Percentiles rank a stretch among this genome's conserved stretches.
These are phyloP conservation scores for Solanum appendiculatum DNA, from an alignment of 257 asterid species.

Conservation along the genomic window DNA sequence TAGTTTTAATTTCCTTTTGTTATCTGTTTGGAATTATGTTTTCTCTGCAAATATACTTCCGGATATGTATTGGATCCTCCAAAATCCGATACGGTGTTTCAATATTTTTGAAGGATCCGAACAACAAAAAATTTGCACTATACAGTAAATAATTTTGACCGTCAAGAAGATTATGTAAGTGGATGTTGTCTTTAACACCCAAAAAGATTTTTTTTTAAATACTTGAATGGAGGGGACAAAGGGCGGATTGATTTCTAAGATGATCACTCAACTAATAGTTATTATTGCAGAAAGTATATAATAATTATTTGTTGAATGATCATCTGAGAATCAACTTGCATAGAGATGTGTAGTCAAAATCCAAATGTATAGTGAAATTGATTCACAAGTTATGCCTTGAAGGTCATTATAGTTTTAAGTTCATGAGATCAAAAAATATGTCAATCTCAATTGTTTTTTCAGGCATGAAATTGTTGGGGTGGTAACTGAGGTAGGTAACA, in stretches of 20 bases:
- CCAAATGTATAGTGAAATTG: background rate
- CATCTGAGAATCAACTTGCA: background rate
- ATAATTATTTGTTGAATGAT: too few species aligned
- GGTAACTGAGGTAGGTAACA: slow-evolving; percentile 37
- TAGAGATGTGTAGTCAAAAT: background rate
- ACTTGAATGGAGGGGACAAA: background rate
- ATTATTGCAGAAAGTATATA: too few species aligned
- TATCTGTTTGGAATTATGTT: background rate
- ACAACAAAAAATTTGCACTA: background rate
- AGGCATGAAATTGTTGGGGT: slow-evolving; percentile 42
- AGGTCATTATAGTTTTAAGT: background rate
- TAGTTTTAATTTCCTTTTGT: background rate
- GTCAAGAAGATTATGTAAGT: background rate
- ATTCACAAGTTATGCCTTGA: background rate
- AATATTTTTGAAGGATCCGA: background rate
- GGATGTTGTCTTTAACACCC: background rate
- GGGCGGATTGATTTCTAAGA: background rate
- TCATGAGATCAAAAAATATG: background rate
- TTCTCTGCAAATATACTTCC: background rate
- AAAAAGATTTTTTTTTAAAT: too few species aligned
- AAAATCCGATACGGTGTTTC: background rate
- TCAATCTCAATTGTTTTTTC: background rate
- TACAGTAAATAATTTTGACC: background rate
- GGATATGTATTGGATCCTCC: accelerated
- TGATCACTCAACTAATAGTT: too few species aligned